Evolutionary conservation across 495 filamentous ascomycete species (phyloP).

Genomic region (Margaritispora aquatica): DNA sequence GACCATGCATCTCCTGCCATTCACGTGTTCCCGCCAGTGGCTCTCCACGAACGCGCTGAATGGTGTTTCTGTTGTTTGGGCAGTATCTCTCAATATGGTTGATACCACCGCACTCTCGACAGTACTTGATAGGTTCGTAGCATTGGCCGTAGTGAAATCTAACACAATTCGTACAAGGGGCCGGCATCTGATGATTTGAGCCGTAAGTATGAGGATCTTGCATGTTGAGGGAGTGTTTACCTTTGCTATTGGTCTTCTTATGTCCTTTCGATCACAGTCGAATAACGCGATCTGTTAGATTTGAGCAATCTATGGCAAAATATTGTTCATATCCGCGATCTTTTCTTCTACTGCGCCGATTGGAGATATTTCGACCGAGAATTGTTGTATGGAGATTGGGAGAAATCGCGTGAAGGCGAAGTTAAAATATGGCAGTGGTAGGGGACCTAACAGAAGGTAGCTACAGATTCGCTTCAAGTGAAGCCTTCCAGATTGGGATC

Average conservation of each 20-base stretch:
- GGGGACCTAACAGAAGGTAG: no score
- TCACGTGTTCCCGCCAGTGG: slow-evolving; percentile 11
- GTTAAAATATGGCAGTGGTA: no score
- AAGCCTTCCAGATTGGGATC: no score
- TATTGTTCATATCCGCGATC: no score
- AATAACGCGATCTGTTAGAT: no score
- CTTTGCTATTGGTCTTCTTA: not conserved
- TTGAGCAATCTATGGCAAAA: no score
- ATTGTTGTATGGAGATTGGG: no score
- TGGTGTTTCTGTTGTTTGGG: not conserved
- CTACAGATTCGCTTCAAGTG: no score
- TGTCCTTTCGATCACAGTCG: no score
- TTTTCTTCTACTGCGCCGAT: no score
- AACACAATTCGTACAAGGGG: slow-evolving; percentile 14
- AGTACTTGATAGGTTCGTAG: slow-evolving; percentile 2
- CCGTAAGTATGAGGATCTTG: not conserved
- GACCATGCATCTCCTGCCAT: slow-evolving; percentile 10
- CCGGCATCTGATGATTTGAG: slow-evolving; percentile 9
- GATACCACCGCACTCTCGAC: slow-evolving; percentile 2
- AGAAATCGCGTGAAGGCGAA: no score
- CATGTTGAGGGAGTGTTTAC: not conserved
- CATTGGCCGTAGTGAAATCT: slow-evolving; percentile 16
- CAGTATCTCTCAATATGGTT: slow-evolving; percentile 16
- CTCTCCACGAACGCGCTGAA: not conserved
- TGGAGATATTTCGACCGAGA: no score